These are phyloP conservation scores for Trifolium repens DNA, from an alignment of 306 rosid genomes.

Conservation along the genomic window DNA sequence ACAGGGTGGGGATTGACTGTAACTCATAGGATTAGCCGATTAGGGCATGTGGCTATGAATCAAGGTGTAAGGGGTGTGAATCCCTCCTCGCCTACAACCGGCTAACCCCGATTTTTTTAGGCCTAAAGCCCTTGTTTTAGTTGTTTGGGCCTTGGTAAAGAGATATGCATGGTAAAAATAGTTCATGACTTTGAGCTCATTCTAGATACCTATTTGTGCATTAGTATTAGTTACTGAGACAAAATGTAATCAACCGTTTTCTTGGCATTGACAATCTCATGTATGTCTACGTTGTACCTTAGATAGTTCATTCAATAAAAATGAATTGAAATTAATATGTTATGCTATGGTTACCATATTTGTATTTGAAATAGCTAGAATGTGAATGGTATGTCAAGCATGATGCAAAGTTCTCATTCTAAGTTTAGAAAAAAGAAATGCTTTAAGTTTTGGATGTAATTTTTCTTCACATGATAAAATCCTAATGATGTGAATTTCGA, in stretches of 20 bases:
- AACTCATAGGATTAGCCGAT: neutral
- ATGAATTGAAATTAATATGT: constrained; percentile 27
- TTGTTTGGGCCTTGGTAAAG: neutral
- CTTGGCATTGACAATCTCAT: neutral
- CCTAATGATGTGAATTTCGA: constrained; percentile 28
- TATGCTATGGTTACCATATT: neutral
- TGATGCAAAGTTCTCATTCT: constrained; percentile 18
- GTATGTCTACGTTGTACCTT: neutral
- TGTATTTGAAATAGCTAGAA: constrained; percentile 9
- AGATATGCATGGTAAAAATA: neutral
- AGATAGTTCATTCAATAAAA: constrained; percentile 11
- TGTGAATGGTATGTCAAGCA: neutral
- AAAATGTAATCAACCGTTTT: constrained; percentile 1
- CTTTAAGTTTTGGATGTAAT: neutral
- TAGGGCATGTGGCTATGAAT: neutral
- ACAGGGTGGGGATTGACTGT: neutral
- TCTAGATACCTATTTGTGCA: neutral
- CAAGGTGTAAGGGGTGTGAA: neutral
- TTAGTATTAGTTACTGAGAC: neutral
- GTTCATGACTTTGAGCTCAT: constrained; percentile 2
- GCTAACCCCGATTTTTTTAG: neutral
- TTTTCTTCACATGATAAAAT: constrained; percentile 32
- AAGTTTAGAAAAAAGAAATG: constrained; percentile 23
- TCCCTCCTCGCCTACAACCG: neutral
- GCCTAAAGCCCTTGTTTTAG: neutral